phyloP scores from a whole-genome alignment of 768 basidiomycete species.

The Suillus paluster region DNA sequence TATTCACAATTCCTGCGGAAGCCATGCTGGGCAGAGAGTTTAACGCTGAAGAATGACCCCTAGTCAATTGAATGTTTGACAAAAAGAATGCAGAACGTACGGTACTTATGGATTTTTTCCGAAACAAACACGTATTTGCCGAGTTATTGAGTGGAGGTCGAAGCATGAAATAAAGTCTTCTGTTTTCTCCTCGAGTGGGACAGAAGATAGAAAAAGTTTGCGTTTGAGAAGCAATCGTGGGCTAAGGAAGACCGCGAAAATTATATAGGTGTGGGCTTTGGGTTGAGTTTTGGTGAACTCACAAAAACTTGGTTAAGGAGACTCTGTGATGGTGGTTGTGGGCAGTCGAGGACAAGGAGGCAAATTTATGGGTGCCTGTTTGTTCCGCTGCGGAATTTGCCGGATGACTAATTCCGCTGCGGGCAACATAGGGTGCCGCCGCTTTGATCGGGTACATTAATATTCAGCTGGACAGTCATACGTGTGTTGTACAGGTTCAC shows the following conservation, averaged over 20 bases:
- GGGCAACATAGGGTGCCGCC: no score
- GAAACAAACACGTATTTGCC: slow-evolving; percentile 65
- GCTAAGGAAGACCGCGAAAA: slow-evolving; percentile 13
- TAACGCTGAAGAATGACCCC: slow-evolving; percentile 53
- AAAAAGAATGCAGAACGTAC: slow-evolving; percentile 38
- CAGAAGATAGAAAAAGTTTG: slow-evolving; percentile 32
- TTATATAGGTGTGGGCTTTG: slow-evolving; percentile 6
- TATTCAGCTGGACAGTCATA: no score
- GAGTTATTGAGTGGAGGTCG: slow-evolving; percentile 80
- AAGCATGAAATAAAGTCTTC: slow-evolving; percentile 76
- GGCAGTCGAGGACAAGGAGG: slow-evolving; percentile 6
- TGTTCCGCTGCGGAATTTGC: slow-evolving; percentile 25
- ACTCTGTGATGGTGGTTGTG: slow-evolving; percentile 9
- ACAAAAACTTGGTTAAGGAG: background rate
- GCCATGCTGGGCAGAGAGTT: slow-evolving; percentile 83
- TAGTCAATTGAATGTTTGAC: slow-evolving; percentile 6
- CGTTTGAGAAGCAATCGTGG: slow-evolving; percentile 34
- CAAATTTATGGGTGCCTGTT: slow-evolving; percentile 35
- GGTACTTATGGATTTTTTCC: slow-evolving; percentile 55
- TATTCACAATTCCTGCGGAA: slow-evolving; percentile 80
- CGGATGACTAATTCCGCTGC: background rate
- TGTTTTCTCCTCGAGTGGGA: slow-evolving; percentile 34
- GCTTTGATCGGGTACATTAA: no score
- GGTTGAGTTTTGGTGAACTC: slow-evolving; percentile 8
- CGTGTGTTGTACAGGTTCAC: no score